Evolutionary conservation across 1,284 basidiomycete genomes (phyloP).

Genomic region (Tranzscheliella williamsii): DNA sequence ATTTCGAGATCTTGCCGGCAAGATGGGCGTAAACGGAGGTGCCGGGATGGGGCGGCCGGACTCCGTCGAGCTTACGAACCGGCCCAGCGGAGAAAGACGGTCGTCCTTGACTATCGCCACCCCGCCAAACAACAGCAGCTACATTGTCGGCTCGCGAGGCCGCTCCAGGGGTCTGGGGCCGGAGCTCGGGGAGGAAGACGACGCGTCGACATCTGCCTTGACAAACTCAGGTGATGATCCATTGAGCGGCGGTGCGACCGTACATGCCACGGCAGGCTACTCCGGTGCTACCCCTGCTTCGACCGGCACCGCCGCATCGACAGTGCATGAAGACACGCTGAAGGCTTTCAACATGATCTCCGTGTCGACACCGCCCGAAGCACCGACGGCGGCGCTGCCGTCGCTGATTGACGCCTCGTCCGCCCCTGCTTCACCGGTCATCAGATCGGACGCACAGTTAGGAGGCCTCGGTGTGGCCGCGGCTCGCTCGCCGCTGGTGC

Average conservation of each 20-base stretch:
- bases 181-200: slow-evolving; percentile 9
- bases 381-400: slow-evolving; percentile 1
- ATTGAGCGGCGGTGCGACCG: background rate
- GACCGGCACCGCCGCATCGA: background rate
- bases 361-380: background rate
- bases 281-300: background rate
- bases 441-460: slow-evolving; percentile 1
- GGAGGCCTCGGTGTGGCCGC: too few species aligned
- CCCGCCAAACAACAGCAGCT: slow-evolving; percentile 2
- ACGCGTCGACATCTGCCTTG: background rate
- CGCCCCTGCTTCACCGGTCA: slow-evolving; percentile 11
- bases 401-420: slow-evolving; percentile 22
- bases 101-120: too few species aligned
- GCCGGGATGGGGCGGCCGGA: slow-evolving; percentile 5
- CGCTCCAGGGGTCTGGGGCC: slow-evolving; percentile 22
- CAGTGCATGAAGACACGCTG: slow-evolving; percentile 1
- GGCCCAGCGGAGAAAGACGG: slow-evolving; percentile 16
- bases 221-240: background rate
- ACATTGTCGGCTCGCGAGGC: slow-evolving; percentile 29
- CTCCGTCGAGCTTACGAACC: slow-evolving; percentile 23
- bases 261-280: too few species aligned
- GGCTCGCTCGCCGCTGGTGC: too few species aligned
- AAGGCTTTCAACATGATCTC: slow-evolving; percentile 9
- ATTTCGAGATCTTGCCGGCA: slow-evolving; percentile 27
- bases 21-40: slow-evolving; percentile 10